These are phyloP conservation scores for Saccharum spontaneum DNA, from an alignment of 176 grass and related monocot genomes.

Conservation along the genomic window DNA sequence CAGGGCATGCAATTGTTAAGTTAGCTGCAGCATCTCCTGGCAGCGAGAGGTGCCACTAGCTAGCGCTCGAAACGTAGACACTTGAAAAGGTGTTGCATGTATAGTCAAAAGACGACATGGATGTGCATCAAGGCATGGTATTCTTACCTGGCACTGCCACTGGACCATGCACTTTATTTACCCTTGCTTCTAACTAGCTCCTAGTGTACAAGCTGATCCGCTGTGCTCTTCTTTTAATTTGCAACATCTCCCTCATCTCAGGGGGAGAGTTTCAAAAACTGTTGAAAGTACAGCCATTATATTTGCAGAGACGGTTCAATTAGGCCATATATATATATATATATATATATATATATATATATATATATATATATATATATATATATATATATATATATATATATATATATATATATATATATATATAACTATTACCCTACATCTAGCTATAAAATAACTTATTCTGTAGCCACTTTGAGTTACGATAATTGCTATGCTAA, in stretches of 20 bases:
- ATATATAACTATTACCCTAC: too few relatives aligned
- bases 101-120: slow-evolving; percentile 26
- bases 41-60: background rate
- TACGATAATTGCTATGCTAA: too few relatives aligned
- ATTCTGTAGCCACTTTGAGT: too few relatives aligned
- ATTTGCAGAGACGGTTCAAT: too few relatives aligned
- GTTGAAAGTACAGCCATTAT: background rate
- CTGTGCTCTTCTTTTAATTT: background rate
- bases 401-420: too few relatives aligned
- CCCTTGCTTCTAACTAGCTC: background rate
- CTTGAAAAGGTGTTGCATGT: slow-evolving; percentile 26
- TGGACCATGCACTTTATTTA: background rate
- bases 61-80: slow-evolving; percentile 19
- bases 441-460: too few relatives aligned
- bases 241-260: background rate
- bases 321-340: too few relatives aligned
- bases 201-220: background rate
- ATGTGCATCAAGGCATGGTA: slow-evolving; percentile 31
- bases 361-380: too few relatives aligned
- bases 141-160: slow-evolving; percentile 1
- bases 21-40: slow-evolving; percentile 20
- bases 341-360: too few relatives aligned
- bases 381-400: too few relatives aligned
- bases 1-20: background rate
- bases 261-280: background rate